These are phyloP conservation scores for Diaporthe sp. DNA, from an alignment of 2,329 filamentous ascomycete species.

Conservation along the genomic window DNA sequence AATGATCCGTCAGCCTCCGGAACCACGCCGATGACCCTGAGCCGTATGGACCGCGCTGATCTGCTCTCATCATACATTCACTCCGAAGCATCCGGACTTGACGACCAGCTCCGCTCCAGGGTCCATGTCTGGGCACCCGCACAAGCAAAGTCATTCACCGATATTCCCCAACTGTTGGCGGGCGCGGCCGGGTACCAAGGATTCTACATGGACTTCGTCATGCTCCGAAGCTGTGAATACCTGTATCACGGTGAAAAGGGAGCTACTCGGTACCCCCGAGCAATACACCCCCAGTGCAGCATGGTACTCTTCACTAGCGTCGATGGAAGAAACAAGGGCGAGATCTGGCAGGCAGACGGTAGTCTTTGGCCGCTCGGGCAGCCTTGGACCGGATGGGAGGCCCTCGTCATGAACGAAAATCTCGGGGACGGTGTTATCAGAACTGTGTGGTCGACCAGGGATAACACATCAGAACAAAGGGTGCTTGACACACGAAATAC, in stretches of 20 bases:
- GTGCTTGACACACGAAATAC: not conserved
- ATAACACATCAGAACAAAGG: not conserved
- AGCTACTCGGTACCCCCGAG: not conserved
- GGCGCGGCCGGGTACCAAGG: not conserved
- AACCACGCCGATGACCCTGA: not conserved
- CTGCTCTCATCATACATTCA: slow-evolving; percentile 8
- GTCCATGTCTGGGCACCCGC: not conserved
- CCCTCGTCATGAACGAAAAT: not conserved
- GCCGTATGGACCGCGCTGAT: not conserved
- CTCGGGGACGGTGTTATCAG: not conserved
- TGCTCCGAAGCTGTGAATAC: not conserved
- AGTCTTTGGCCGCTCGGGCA: not conserved
- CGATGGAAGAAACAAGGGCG: not conserved
- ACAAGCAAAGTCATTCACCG: not conserved
- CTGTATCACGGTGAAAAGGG: not conserved
- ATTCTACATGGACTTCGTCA: not conserved
- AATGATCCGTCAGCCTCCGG: not conserved
- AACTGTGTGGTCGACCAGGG: slow-evolving; percentile 5
- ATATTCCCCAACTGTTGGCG: not conserved
- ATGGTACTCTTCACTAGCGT: not conserved
- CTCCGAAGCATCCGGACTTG: not conserved
- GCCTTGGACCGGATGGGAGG: not conserved
- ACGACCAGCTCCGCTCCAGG: slow-evolving; percentile 2
- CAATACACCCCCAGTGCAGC: not conserved
- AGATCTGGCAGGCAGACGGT: not conserved